Conservation (phyloP, 495 filamentous ascomycete genomes). For the Cercophora sp. region DNA sequence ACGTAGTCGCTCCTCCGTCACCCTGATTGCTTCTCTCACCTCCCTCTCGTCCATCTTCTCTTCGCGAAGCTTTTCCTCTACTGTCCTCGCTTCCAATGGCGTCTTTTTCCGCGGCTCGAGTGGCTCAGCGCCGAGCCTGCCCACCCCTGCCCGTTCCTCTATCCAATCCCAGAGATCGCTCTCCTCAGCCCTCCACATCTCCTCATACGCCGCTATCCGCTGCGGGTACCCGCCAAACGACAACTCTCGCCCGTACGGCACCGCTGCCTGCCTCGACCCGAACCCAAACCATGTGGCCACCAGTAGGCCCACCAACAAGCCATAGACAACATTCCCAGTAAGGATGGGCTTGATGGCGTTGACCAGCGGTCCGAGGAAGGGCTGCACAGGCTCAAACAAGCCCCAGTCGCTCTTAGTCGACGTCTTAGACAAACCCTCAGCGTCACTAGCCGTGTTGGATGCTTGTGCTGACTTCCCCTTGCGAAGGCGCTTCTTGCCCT, state of each 20-base stretch:
- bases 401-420: slow-evolving; percentile 63
- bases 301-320: slow-evolving; percentile 54
- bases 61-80: slow-evolving; percentile 55
- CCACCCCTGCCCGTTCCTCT: slow-evolving; percentile 78
- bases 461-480: slow-evolving; percentile 49
- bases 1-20: slow-evolving; percentile 78
- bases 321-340: slow-evolving; percentile 63
- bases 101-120: slow-evolving; percentile 21
- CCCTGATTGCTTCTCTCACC: slow-evolving; percentile 75
- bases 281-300: slow-evolving; percentile 55
- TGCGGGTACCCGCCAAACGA: slow-evolving; percentile 52
- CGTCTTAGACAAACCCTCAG: slow-evolving; percentile 42
- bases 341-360: slow-evolving; percentile 68
- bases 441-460: slow-evolving; percentile 39
- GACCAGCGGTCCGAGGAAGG: slow-evolving; percentile 63
- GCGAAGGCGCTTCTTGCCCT: slow-evolving; percentile 54
- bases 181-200: slow-evolving; percentile 89
- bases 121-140: slow-evolving; percentile 50
- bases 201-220: slow-evolving; percentile 79
- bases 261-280: slow-evolving; percentile 36
- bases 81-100: slow-evolving; percentile 42
- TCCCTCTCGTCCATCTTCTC: slow-evolving; percentile 76
- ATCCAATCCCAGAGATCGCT: slow-evolving; percentile 94
- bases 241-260: slow-evolving; percentile 32
- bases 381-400: slow-evolving; percentile 69